A percentile compares a stretch with the other conserved stretches of the same genome.
Evolutionary conservation across 805 yeast genomes (phyloP).

Genomic region (Torulaspora microellipsoides): DNA sequence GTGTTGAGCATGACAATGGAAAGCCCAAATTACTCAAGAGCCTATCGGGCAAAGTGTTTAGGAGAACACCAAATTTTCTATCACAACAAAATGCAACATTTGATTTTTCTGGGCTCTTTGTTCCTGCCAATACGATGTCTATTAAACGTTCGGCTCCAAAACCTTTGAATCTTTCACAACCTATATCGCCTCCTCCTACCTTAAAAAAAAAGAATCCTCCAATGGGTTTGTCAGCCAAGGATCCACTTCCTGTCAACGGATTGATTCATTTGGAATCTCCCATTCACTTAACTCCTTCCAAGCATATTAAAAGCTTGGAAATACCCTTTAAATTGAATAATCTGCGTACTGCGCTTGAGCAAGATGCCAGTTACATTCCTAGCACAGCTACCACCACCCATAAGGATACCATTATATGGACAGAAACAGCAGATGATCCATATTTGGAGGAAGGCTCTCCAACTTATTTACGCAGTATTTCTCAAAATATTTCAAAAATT

Average conservation of each 20-base stretch:
- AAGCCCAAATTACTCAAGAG: constrained; percentile 25
- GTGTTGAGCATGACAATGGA: constrained; percentile 19
- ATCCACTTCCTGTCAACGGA: neutral
- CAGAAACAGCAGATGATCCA: constrained; percentile 15
- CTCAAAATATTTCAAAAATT: constrained; percentile 14
- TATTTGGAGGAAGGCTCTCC: constrained; percentile 26
- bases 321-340: constrained; percentile 1
- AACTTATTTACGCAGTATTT: constrained; percentile 14
- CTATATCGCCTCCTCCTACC: constrained; percentile 28
- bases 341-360: constrained; percentile 1
- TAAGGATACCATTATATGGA: constrained; percentile 12
- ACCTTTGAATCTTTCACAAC: constrained; percentile 19
- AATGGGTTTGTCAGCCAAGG: neutral
- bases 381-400: constrained; percentile 5
- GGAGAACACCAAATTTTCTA: constrained; percentile 18
- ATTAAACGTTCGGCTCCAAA: constrained; percentile 20
- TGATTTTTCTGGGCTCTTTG: constrained; percentile 4
- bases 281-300: constrained; percentile 8
- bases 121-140: constrained; percentile 13
- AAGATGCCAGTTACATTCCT: neutral
- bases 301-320: constrained; percentile 5
- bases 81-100: constrained; percentile 4
- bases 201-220: constrained; percentile 10
- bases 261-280: constrained; percentile 10
- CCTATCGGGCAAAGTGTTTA: constrained; percentile 27